Evolutionary conservation across 768 basidiomycete species (phyloP), one percentile per base, ranked within the genome.

Genomic region (Boletus fagicola): DNA sequence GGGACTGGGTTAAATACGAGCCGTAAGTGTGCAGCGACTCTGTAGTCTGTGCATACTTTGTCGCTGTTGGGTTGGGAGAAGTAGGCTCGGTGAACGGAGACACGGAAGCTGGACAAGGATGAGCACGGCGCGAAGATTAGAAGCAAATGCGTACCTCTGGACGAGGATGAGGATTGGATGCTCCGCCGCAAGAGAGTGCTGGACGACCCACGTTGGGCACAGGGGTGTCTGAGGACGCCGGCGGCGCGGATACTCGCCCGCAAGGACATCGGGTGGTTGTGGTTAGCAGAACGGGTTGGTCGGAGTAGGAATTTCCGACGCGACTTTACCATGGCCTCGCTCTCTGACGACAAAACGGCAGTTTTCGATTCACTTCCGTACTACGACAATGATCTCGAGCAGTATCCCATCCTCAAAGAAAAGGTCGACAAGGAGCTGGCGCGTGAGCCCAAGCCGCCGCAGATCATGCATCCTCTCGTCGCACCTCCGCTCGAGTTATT

Each of bases 371-470:
- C 93, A 26, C 79, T 97, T 61, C 94, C 94, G 18, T 98, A 97
- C 75, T 94, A 92, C 67, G 94, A 98, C 76, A 91, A 94, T 69
- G 93, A 97, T 70, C 80, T 95, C 51, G 89, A 93, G 58, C 82
- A 82, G 54, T 83, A 81, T 58, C 90, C 92, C 1, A 65, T 79
- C 39, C 76, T 94, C 39, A 85, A 81, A 69, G 82, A 85, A 68
- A 87, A 86, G 68, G 92, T 93, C 16, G 88, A 90, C 54, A 77
- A 77, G 61, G 92, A 93, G 69, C 73, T 94, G 40, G 85, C 85
- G 28, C 80, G 82, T n/a, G 86, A 92, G 68, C 79, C 82, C 61
- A 85, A 83, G 61, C 75, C 82, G 18, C 82, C 83, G 42, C 72
- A 77, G 49, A 71, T 73, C n/a, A 75, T 89, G 42, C 90, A 92